Conservation (phyloP, 495 filamentous ascomycete species). For the Neurospora terricola region DNA sequence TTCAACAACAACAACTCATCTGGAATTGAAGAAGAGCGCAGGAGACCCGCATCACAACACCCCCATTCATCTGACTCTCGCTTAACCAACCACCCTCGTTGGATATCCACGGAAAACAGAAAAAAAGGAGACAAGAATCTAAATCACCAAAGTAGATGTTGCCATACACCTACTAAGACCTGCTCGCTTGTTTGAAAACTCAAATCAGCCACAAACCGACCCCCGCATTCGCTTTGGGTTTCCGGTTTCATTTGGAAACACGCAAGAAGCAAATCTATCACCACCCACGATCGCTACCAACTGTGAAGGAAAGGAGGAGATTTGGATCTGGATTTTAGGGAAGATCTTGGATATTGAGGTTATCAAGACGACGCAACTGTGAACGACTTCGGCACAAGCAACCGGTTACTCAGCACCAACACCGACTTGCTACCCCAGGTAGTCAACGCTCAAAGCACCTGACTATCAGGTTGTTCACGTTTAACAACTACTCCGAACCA, state of each 20-base stretch:
- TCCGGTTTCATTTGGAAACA: conserved; percentile 6
- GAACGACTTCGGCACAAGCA: neutral
- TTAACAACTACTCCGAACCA: neutral
- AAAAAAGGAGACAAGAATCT: neutral
- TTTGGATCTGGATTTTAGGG: neutral
- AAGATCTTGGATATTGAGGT: conserved; percentile 10
- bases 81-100: conserved; percentile 4
- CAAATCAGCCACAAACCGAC: neutral
- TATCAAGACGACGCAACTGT: neutral
- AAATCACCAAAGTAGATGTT: conserved; percentile 10
- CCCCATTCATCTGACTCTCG: neutral
- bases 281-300: conserved; percentile 24
- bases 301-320: conserved; percentile 8
- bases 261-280: neutral
- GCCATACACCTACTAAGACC: conserved; percentile 9
- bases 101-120: neutral
- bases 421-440: neutral
- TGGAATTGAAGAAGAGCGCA: neutral
- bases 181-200: neutral
- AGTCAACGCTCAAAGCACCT: neutral
- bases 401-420: neutral
- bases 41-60: neutral
- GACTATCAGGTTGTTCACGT: neutral
- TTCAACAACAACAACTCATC: neutral
- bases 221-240: conserved; percentile 9